A percentile compares a stretch with the other conserved stretches of the same genome.
These are phyloP conservation scores for Arthrobotrys conoides DNA, from an alignment of 2,329 filamentous ascomycete species.

Conservation along the genomic window DNA sequence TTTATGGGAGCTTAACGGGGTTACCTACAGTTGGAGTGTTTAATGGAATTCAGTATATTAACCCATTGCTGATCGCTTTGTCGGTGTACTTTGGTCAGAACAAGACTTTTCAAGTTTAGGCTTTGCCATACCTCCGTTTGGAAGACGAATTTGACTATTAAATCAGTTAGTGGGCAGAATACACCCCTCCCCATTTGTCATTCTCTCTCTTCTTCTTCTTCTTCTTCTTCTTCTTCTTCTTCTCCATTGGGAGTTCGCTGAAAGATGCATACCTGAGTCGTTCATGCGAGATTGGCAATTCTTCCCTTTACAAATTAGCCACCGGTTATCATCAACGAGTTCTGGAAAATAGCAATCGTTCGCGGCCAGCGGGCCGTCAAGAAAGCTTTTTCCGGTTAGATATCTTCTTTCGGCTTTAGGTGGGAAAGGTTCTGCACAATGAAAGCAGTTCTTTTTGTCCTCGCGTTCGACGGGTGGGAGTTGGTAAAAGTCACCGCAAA, in stretches of 20 bases:
- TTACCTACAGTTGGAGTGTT: constrained; percentile 62
- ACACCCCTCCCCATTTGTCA: not conserved
- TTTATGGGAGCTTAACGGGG: not conserved
- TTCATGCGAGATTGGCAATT: constrained; percentile 50
- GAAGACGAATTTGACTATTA: constrained; percentile 75
- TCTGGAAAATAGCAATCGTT: constrained; percentile 55
- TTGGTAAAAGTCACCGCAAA: constrained; percentile 75
- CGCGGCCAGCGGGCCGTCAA: constrained; percentile 1
- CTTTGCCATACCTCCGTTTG: constrained; percentile 72
- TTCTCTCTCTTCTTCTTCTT: not conserved
- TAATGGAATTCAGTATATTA: constrained; percentile 72
- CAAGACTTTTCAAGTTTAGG: constrained; percentile 72
- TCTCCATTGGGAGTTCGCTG: not conserved
- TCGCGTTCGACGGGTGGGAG: constrained; percentile 71
- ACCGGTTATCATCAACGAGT: constrained; percentile 44
- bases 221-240: not conserved
- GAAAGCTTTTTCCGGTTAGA: constrained; percentile 30
- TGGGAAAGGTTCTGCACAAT: constrained; percentile 36
- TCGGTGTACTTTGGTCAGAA: constrained; percentile 73
- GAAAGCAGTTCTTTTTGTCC: constrained; percentile 69
- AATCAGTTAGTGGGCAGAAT: constrained; percentile 4
- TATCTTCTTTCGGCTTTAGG: constrained; percentile 41
- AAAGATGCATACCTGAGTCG: constrained; percentile 35
- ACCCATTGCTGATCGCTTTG: constrained; percentile 73
- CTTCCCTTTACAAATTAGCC: constrained; percentile 45